Conservation (phyloP, 2,329 filamentous ascomycete genomes). For the Colletotrichum liaoningense region DNA sequence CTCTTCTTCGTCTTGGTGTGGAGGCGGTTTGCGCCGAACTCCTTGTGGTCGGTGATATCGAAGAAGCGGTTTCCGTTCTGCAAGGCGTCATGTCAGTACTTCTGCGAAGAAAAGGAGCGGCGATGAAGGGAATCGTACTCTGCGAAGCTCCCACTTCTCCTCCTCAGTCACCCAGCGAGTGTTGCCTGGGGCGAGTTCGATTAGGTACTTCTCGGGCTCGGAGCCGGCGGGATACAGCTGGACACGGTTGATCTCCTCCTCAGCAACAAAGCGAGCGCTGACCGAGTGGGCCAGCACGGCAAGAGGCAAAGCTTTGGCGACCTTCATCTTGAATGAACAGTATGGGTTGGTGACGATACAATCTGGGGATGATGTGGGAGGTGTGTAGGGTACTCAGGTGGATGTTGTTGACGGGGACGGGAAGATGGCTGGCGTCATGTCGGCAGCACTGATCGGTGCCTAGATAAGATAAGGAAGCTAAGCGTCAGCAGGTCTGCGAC, state of each 20-base stretch:
- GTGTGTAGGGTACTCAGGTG: neutral
- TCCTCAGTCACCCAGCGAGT: slow-evolving; percentile 92
- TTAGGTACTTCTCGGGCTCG: slow-evolving; percentile 71
- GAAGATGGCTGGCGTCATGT: slow-evolving; percentile 13
- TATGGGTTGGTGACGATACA: neutral
- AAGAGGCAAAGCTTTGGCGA: slow-evolving; percentile 63
- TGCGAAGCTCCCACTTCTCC: slow-evolving; percentile 90
- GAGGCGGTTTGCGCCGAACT: slow-evolving; percentile 65
- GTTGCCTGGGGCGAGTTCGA: slow-evolving; percentile 87
- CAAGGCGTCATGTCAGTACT: neutral
- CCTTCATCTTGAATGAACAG: slow-evolving; percentile 57
- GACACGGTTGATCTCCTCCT: slow-evolving; percentile 61
- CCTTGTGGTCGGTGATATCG: slow-evolving; percentile 85
- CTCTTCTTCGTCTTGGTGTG: slow-evolving; percentile 51
- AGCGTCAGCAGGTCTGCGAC: neutral
- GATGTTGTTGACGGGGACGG: slow-evolving; percentile 10
- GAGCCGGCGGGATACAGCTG: slow-evolving; percentile 57
- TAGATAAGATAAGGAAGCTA: neutral
- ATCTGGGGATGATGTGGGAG: slow-evolving; percentile 20
- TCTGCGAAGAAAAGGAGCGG: neutral
- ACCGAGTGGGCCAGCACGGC: slow-evolving; percentile 66
- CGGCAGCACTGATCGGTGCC: slow-evolving; percentile 5
- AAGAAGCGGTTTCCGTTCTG: slow-evolving; percentile 91
- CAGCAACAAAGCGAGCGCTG: slow-evolving; percentile 67
- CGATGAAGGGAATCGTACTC: slow-evolving; percentile 63